Evolutionary conservation across 2,329 filamentous ascomycete genomes (phyloP).

Genomic region (Curvularia lunata): DNA sequence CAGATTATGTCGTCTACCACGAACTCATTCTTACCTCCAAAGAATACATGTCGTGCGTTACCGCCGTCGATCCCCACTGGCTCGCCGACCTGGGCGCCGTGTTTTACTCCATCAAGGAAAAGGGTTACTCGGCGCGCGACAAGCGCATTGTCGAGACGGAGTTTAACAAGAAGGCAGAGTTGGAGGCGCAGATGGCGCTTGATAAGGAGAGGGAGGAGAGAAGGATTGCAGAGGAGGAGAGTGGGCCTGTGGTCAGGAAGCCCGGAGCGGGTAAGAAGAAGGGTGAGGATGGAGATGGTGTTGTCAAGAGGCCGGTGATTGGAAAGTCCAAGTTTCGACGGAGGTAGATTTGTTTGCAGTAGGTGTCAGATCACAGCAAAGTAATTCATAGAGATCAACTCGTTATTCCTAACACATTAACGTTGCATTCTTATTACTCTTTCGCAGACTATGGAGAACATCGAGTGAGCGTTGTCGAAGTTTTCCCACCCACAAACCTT

Average conservation of each 20-base stretch:
- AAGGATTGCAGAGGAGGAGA: slow-evolving; percentile 49
- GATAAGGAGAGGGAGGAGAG: slow-evolving; percentile 75
- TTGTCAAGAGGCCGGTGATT: slow-evolving; percentile 51
- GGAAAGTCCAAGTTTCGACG: slow-evolving; percentile 38
- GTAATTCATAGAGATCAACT: no score
- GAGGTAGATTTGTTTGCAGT: slow-evolving; percentile 9
- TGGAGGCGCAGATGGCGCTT: slow-evolving; percentile 88
- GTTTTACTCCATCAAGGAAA: slow-evolving; percentile 97
- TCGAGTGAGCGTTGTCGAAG: no score
- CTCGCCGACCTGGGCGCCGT: slow-evolving; percentile 94
- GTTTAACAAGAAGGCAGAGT: slow-evolving; percentile 91
- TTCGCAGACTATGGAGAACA: no score
- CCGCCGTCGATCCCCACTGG: slow-evolving; percentile 95
- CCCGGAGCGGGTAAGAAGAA: slow-evolving; percentile 37
- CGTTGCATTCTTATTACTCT: no score
- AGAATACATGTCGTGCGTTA: slow-evolving; percentile 98
- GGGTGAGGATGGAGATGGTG: slow-evolving; percentile 42
- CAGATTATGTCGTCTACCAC: slow-evolving; percentile 97
- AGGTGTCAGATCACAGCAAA: not conserved
- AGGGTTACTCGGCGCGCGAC: slow-evolving; percentile 87
- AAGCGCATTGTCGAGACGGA: slow-evolving; percentile 88
- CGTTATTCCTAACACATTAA: no score
- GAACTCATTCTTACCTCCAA: slow-evolving; percentile 96
- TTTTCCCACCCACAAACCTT: no score
- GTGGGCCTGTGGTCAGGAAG: slow-evolving; percentile 37